Base-by-base conservation (phyloP, 1,284 basidiomycete genomes). In the Erythrobasidium hasegawianum region DNA sequence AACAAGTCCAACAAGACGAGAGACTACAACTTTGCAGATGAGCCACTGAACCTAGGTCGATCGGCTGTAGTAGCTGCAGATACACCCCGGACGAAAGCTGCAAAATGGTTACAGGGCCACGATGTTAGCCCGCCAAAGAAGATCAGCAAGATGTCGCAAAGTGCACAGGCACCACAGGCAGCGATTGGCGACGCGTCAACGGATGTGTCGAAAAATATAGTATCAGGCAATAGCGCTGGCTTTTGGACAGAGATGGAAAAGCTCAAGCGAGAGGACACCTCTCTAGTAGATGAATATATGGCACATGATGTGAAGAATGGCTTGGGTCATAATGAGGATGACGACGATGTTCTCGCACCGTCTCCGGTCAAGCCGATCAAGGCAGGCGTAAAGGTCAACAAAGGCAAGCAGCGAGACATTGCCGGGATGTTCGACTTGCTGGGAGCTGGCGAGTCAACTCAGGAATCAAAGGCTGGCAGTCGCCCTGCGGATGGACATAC, bases 61-160 rank as follows among this genome's bases (percentile, higher is more conserved):
- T 56, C 22, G 22, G 40, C 56, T 11, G 54, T 58, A 1, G 29
- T 56, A n/a, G 38, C 67, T 10, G 52, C 61, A n/a, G 67, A 68
- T 45, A 68, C 67, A 27, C 67, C 67, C 14, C 26, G 67, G 14
- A 68, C 67, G 8, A 68, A 59, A 49, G 67, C 67, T 7, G 57
- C 56, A 56, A 43, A 56, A 49, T 68, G 67, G 67, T 54, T 68
- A 16, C 54, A 50, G n/a, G 67, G 67, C 22, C 38, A 59, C 20
- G 55, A 57, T 8, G 54, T 52, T 14, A 49, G 54, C 41, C 55
- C 67, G 54, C 40, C 54, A 16, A 57, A 57, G 33, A 57, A 33
- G n/a, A 29, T 29, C 26, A 22, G 49, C 10, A 53, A 49, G 18
- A 61, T 52, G 16, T 61, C 59, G 24, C 38, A 14, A 1, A 60